Conservation (phyloP, 2,329 filamentous ascomycete genomes). For the Fusarium equiseti region DNA sequence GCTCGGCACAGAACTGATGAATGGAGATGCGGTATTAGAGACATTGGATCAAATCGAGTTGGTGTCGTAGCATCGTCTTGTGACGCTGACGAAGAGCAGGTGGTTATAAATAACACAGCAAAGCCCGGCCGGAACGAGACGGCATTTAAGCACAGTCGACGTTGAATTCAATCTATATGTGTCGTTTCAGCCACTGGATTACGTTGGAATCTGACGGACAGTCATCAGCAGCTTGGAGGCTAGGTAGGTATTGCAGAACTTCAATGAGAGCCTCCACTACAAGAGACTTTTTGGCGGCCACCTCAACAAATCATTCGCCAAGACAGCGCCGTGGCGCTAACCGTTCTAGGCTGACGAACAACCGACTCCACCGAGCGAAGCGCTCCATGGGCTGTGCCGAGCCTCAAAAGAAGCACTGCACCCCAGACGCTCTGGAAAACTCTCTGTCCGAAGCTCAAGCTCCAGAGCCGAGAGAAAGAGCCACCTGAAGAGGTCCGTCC, state of each 20-base stretch:
- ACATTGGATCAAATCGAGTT: constrained; percentile 10
- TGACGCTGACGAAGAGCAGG: constrained; percentile 29
- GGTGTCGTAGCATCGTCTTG: constrained; percentile 13
- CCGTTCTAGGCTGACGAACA: neutral
- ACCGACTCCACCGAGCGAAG: neutral
- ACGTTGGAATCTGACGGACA: constrained; percentile 21
- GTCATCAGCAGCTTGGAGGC: neutral
- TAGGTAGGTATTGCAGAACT: neutral
- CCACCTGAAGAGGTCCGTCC: neutral
- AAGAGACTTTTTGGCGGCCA: neutral
- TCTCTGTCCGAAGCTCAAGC: neutral
- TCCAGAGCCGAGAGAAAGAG: neutral
- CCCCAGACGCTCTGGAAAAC: constrained; percentile 5
- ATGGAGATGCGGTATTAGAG: constrained; percentile 33
- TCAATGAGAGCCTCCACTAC: neutral
- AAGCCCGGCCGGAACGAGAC: constrained; percentile 8
- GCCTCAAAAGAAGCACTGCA: constrained; percentile 4
- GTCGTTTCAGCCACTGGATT: constrained; percentile 23
- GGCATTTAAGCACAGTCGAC: constrained; percentile 3
- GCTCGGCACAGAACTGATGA: constrained; percentile 27
- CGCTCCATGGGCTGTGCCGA: constrained; percentile 4
- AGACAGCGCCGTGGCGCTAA: neutral
- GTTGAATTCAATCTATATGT: constrained; percentile 5
- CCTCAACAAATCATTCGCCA: constrained; percentile 9
- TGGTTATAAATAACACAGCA: constrained; percentile 34